Percentiles rank a stretch among this genome's conserved stretches.
Conservation (phyloP, 257 asterid genomes). For the Solanum lycopersicoides region DNA sequence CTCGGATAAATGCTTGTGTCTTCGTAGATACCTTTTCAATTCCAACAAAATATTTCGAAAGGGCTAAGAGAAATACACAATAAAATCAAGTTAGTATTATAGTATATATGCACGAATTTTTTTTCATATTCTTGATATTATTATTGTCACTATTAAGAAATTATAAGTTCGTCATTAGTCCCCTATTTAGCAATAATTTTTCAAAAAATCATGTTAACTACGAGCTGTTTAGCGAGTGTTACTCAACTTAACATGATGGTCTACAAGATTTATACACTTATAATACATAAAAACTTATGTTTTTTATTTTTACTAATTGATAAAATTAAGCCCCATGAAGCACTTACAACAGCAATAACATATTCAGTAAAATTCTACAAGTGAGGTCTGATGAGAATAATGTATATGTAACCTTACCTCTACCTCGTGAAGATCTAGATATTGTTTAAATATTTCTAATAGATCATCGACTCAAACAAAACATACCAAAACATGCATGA, state of each 20-base stretch:
- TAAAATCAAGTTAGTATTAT: not conserved
- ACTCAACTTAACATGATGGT: not conserved
- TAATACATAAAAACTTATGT: no score
- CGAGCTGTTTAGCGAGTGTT: not conserved
- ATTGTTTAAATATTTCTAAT: accelerated
- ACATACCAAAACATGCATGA: not conserved
- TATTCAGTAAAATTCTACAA: not conserved
- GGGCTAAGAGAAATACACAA: slow-evolving; percentile 30
- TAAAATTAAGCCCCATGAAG: not conserved
- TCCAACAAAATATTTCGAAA: slow-evolving; percentile 39
- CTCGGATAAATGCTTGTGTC: slow-evolving; percentile 37
- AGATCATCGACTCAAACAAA: not conserved
- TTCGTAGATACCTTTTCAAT: slow-evolving; percentile 52
- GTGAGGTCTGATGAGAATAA: not conserved
- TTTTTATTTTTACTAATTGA: not conserved
- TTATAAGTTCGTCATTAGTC: not conserved
- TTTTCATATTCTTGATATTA: no score
- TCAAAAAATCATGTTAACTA: not conserved
- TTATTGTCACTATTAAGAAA: no score
- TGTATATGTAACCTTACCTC: not conserved
- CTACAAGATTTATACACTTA: no score
- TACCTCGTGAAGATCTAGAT: not conserved
- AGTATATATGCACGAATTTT: not conserved
- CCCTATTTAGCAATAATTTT: not conserved
- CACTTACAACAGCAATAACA: not conserved